These are phyloP conservation scores for Aspergillus ochraceus DNA, from an alignment of 2,329 filamentous ascomycete species.

Conservation along the genomic window DNA sequence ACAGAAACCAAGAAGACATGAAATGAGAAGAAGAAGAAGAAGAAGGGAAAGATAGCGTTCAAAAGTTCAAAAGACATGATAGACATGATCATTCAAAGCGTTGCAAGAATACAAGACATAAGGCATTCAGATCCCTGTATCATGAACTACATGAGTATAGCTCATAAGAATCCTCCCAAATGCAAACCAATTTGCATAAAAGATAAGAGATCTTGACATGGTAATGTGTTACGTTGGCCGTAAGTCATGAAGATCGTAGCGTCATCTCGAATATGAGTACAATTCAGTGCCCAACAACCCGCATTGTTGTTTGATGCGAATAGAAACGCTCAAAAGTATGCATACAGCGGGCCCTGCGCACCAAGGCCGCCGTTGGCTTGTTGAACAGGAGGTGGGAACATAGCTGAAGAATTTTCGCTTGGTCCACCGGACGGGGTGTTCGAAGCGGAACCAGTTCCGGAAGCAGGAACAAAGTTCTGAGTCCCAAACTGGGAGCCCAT, in stretches of 20 bases:
- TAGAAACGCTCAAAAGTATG: slow-evolving; percentile 32
- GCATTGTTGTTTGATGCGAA: slow-evolving; percentile 15
- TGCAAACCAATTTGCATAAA: slow-evolving; percentile 21
- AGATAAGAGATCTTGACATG: slow-evolving; percentile 24
- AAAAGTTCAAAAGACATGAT: slow-evolving; percentile 8
- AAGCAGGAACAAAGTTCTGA: slow-evolving; percentile 24
- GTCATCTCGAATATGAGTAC: slow-evolving; percentile 42
- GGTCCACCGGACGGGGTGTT: slow-evolving; percentile 29
- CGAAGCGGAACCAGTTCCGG: slow-evolving; percentile 21
- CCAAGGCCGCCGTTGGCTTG: slow-evolving; percentile 29
- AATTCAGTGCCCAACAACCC: slow-evolving; percentile 27
- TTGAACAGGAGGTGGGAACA: slow-evolving; percentile 32
- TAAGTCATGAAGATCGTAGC: slow-evolving; percentile 36
- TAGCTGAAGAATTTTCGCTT: slow-evolving; percentile 28
- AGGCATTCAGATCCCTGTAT: slow-evolving; percentile 14
- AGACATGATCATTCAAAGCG: slow-evolving; percentile 16
- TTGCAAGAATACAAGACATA: slow-evolving; percentile 24
- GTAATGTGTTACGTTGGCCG: slow-evolving; percentile 24
- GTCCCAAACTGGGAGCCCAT: slow-evolving; percentile 26
- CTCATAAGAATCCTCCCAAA: slow-evolving; percentile 21
- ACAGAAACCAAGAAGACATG: not conserved
- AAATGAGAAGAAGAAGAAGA: slow-evolving; percentile 3
- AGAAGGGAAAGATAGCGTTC: slow-evolving; percentile 4
- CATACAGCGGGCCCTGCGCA: slow-evolving; percentile 30
- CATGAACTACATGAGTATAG: slow-evolving; percentile 19